Conservation (phyloP, 768 basidiomycete genomes). For the Suillus weaverae region DNA sequence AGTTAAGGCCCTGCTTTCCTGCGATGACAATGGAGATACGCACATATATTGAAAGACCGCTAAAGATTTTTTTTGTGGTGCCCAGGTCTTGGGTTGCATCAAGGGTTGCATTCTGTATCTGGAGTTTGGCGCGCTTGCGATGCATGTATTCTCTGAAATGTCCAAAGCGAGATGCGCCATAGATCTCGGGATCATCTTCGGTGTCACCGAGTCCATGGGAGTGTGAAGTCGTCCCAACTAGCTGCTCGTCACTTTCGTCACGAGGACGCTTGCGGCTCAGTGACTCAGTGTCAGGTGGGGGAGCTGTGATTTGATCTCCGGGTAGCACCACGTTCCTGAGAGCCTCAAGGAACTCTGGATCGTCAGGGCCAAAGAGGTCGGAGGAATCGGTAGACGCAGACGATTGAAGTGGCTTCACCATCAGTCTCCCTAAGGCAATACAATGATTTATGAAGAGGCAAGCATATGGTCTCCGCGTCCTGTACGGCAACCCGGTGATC, state of each 20-base stretch:
- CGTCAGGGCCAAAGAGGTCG: conserved; percentile 57
- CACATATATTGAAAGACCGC: conserved; percentile 81
- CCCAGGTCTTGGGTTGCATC: conserved; percentile 21
- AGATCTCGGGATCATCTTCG: conserved; percentile 49
- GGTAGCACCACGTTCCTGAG: conserved; percentile 47
- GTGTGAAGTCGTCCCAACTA: background rate
- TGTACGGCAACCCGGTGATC: background rate
- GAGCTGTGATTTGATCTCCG: conserved; percentile 36
- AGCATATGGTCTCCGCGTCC: background rate
- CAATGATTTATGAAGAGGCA: background rate
- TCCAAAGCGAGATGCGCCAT: conserved; percentile 80
- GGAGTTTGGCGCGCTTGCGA: conserved; percentile 87
- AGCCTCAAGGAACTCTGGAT: conserved; percentile 52
- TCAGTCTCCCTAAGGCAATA: background rate
- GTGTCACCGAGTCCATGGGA: background rate
- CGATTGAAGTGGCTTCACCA: conserved; percentile 6
- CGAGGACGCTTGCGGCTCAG: background rate
- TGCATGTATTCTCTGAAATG: conserved; percentile 87
- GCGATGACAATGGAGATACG: conserved; percentile 27
- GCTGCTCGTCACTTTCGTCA: background rate
- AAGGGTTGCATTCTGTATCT: conserved; percentile 66
- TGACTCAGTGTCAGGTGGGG: background rate
- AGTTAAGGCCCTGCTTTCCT: background rate
- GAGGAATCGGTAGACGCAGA: conserved; percentile 38
- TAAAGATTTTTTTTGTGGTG: conserved; percentile 56